Evolutionary conservation across 1,139 yeast species (phyloP), one percentile per base, ranked within the genome.

Genomic region (Protomyces macrosporus): DNA sequence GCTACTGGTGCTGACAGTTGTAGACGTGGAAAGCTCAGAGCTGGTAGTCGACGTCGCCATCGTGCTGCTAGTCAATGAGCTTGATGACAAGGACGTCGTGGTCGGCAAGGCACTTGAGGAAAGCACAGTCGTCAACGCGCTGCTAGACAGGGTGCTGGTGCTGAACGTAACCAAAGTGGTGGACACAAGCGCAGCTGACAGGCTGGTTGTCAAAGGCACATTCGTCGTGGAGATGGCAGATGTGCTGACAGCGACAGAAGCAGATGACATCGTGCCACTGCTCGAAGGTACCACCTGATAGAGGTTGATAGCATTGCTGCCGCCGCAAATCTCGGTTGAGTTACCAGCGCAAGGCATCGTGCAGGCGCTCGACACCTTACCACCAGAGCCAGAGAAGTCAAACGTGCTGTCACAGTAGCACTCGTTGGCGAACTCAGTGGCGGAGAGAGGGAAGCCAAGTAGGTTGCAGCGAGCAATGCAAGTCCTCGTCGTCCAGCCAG

Each of bases 271-370:
- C 12, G 42, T 12, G 48, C n/a, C 48, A 14, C 30, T 14, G 48
- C 48, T 42, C 7, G 9, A 5, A 10, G 48, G 48, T 14, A 16
- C 48, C 10, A 42, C 10, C 48, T 42, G 48, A 30, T 42, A 42
- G 32, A 42, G 48, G 32, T 42, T 42, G 30, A 54, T 30, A 10
- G 50, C 57, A 39, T 30, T 16, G 16, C 35, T 12, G 14, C 57
- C 57, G 23, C 57, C 57, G 30, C 57, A 54, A 35, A 39, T 39
- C 30, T 37, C 48, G 50, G 57, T 40, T 6, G 35, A 6, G 33
- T 54, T 40, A 23, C 57, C 57, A 12, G 50, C 57, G 16, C 57
- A 54, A 12, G 50, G 16, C 57, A 54, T 54, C 9, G 36, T 37
- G 32, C 57, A 54, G 12, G 40, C 55, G n/a, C 32, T 34, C n/a